These are phyloP conservation scores for Ilex paraguariensis DNA, from an alignment of 305 asterid species.

Conservation along the genomic window DNA sequence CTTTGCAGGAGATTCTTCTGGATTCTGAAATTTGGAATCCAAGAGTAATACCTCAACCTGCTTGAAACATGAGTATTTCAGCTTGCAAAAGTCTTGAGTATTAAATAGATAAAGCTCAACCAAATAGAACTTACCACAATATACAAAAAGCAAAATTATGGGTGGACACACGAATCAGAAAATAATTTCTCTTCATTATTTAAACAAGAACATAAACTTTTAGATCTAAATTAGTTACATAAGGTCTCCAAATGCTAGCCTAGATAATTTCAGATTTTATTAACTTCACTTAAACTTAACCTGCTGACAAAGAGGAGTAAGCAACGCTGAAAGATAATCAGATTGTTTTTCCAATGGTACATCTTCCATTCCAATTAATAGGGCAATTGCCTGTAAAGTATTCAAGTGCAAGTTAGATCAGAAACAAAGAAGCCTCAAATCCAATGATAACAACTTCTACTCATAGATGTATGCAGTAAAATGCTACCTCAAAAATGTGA, in stretches of 20 bases:
- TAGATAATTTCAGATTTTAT: too few species aligned
- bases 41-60: constrained; percentile 68
- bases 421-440: too few species aligned
- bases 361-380: constrained; percentile 95
- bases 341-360: constrained; percentile 82
- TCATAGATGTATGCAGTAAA: neutral
- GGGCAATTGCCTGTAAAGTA: constrained; percentile 73
- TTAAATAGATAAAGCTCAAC: neutral
- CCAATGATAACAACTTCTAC: neutral
- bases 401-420: neutral
- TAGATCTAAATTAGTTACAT: too few species aligned
- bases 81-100: neutral
- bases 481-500: constrained; percentile 86
- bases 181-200: too few species aligned
- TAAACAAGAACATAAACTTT: too few species aligned
- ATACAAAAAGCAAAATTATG: too few species aligned
- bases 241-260: neutral
- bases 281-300: constrained; percentile 19
- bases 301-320: constrained; percentile 92
- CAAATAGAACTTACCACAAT: neutral
- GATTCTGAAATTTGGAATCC: constrained; percentile 30
- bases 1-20: constrained; percentile 36
- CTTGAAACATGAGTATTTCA: constrained; percentile 14
- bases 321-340: constrained; percentile 71
- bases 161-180: too few species aligned